Conservation (phyloP, 164 flowering plant genomes). For the Annona squamosa region DNA sequence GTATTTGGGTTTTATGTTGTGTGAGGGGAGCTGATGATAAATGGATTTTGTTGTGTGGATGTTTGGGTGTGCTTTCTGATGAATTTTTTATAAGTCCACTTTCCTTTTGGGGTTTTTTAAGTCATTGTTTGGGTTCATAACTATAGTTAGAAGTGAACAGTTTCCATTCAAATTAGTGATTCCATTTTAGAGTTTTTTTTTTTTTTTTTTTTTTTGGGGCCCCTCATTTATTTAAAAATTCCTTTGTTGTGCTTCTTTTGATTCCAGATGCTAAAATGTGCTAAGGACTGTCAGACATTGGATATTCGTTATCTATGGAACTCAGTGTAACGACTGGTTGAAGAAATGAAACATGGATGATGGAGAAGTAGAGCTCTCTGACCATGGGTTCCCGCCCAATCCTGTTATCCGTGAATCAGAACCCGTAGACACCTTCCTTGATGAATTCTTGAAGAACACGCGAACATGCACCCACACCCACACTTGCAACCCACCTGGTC, state of each 20-base stretch:
- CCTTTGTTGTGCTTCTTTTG: background rate
- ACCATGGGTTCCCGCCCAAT: background rate
- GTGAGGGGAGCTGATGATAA: background rate
- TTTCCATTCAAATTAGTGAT: background rate
- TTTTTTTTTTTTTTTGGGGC: slow-evolving; percentile 3
- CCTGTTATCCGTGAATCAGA: background rate
- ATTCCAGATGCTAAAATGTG: background rate
- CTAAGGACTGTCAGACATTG: background rate
- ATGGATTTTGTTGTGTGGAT: slow-evolving; percentile 5
- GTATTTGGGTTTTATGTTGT: background rate
- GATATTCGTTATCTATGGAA: slow-evolving; percentile 8
- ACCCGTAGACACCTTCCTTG: slow-evolving; percentile 19
- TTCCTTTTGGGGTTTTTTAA: slow-evolving; percentile 1
- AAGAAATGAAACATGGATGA: slow-evolving; percentile 9
- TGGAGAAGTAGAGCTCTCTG: slow-evolving; percentile 10
- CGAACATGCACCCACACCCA: slow-evolving; percentile 62
- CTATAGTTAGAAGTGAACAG: background rate
- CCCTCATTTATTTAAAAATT: slow-evolving; percentile 26
- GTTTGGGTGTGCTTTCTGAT: slow-evolving; percentile 10
- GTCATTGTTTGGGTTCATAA: background rate
- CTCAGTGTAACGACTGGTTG: slow-evolving; percentile 5
- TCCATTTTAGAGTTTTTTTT: background rate
- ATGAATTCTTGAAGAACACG: slow-evolving; percentile 44
- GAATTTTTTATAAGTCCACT: slow-evolving; percentile 13
- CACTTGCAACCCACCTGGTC: slow-evolving; percentile 73